Conservation (phyloP, 1,284 basidiomycete genomes). For the Rhodotorula sp. region DNA sequence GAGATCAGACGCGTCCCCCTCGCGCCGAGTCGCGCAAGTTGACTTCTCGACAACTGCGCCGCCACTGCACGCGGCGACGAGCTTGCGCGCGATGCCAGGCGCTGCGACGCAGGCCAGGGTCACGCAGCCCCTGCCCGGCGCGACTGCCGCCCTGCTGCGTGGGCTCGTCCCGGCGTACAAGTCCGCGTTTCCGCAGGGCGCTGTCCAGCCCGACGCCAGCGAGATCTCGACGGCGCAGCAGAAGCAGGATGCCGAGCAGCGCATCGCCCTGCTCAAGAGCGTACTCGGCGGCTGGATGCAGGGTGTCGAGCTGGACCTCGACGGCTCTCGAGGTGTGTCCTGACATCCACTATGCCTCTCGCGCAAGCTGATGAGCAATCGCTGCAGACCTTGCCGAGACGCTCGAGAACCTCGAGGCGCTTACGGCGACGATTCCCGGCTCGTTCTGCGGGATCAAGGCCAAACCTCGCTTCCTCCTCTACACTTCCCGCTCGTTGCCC, state of each 20-base stretch:
- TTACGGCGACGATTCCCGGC: slow-evolving; percentile 20
- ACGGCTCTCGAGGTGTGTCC: slow-evolving; percentile 9
- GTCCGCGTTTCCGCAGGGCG: slow-evolving; percentile 14
- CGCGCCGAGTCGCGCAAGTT: background rate
- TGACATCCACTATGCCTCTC: background rate
- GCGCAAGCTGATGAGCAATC: background rate
- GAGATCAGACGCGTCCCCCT: no score
- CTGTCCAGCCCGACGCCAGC: slow-evolving; percentile 24
- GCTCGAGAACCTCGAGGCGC: slow-evolving; percentile 19
- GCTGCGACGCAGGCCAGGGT: slow-evolving; percentile 2
- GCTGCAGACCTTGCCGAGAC: slow-evolving; percentile 11
- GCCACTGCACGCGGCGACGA: background rate
- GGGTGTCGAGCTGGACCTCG: slow-evolving; percentile 32
- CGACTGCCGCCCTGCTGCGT: slow-evolving; percentile 21
- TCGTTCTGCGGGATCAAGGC: slow-evolving; percentile 27
- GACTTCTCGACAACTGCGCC: background rate
- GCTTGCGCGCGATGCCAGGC: background rate
- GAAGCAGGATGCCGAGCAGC: slow-evolving; percentile 22
- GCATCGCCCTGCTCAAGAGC: slow-evolving; percentile 33
- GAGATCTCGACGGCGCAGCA: slow-evolving; percentile 14
- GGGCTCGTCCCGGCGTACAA: slow-evolving; percentile 25
- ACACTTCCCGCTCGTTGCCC: slow-evolving; percentile 12
- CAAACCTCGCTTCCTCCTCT: slow-evolving; percentile 37
- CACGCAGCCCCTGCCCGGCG: slow-evolving; percentile 9
- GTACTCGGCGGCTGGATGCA: slow-evolving; percentile 39